A percentile compares a stretch with the other conserved stretches of the same genome.
Evolutionary conservation across 345 rosid genomes (phyloP).

Genomic region (Laguncularia racemosa): DNA sequence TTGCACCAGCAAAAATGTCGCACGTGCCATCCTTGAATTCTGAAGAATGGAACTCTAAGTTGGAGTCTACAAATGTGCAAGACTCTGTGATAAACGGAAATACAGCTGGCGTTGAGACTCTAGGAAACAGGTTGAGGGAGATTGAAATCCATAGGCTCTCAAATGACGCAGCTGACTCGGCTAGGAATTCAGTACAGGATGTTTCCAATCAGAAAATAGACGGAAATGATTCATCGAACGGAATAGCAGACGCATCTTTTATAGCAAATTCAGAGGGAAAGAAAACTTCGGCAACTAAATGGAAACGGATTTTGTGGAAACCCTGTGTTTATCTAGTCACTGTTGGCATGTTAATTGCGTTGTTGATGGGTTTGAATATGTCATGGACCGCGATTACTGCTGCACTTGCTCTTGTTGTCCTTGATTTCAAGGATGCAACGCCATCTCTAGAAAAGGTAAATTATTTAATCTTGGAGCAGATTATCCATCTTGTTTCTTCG

Average conservation of each 20-base stretch:
- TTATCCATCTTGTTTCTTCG: background rate
- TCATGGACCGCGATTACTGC: constrained; percentile 86
- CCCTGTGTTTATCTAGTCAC: constrained; percentile 59
- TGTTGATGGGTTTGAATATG: constrained; percentile 75
- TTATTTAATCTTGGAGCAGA: background rate
- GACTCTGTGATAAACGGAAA: constrained; percentile 13
- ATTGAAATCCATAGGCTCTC: constrained; percentile 27
- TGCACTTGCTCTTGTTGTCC: constrained; percentile 70
- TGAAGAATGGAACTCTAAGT: constrained; percentile 27
- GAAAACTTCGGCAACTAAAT: constrained; percentile 14
- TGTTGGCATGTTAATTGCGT: constrained; percentile 59
- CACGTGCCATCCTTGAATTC: constrained; percentile 32
- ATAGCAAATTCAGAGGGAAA: constrained; percentile 10
- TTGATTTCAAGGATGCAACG: constrained; percentile 79
- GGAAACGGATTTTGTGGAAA: constrained; percentile 61
- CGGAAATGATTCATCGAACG: constrained; percentile 14
- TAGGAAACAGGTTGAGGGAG: constrained; percentile 37
- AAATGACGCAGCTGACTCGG: constrained; percentile 12
- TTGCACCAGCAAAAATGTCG: constrained; percentile 54
- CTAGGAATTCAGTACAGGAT: constrained; percentile 30
- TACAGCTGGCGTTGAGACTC: constrained; percentile 19
- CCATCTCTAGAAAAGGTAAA: constrained; percentile 75
- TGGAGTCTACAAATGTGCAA: constrained; percentile 23
- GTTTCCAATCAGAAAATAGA: constrained; percentile 12
- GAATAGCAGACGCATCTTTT: constrained; percentile 7